Evolutionary conservation across 2,329 filamentous ascomycete species (phyloP), one percentile per base, ranked within the genome.

Genomic region (Clonostachys sp.): DNA sequence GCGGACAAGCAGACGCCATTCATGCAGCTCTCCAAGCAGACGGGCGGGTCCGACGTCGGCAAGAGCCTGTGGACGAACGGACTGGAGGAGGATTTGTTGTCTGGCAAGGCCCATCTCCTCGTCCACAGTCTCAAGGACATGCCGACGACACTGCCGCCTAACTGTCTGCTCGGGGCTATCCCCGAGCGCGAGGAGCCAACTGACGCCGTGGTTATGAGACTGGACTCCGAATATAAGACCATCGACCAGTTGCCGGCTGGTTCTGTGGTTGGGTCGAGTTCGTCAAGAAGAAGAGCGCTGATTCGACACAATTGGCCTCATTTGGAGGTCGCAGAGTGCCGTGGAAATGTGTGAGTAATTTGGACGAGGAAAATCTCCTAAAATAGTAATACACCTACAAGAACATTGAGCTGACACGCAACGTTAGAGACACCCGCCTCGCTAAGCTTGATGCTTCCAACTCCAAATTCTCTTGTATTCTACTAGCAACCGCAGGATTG

Each of bases 221-320:
- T 9, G 10, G 9, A 30, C 24, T 30, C 24, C 44, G 65, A 65
- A 9, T 84, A 84, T 65, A 84, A 78, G 60, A 77, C 67, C 8
- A 74, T 97, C 20, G 72, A 78, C 2, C 86, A 91, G 52, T 77
- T 97, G 49, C 91, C 92, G 0, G 74, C 75, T 12, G 91, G 91
- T 30, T 84, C 84, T 44, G 80, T 95, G n/a, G 84, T 99, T 34
- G 94, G 94, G 41, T 97, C 94, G 4, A 95, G 89, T 58, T 95
- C 89, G 53, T 83, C 97, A 52, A 84, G 94, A 40, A 82, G 94
- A 45, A 90, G 87, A 50, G 92, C 94, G 18, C 94, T 96, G 72
- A 74, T 97, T 51, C 81, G 84, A 50, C 80, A 86, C 16, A 74
- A 78, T 53, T 92, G 91, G 68, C 90, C 91, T 2, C 77, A 84